Evolutionary conservation across 2,329 filamentous ascomycete species (phyloP), one percentile per base, ranked within the genome.

Genomic region (Aspergillus pseudoglaucus): DNA sequence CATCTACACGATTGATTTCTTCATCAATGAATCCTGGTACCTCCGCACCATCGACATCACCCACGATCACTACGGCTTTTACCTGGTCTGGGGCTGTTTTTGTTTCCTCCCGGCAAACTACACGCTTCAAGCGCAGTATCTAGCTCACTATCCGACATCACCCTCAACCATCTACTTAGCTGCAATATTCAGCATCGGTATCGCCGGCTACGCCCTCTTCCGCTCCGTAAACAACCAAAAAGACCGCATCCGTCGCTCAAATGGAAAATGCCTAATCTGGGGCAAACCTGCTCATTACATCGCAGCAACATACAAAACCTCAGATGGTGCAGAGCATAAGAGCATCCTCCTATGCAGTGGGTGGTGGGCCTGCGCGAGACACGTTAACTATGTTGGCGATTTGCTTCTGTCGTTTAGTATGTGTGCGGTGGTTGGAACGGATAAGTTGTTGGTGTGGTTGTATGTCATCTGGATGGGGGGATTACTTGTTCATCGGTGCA

Each of bases 1-100:
- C 1, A 53, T 75, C 6, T 76, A 77, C 44, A 68, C 75, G 6
- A 52, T 75, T 0, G 74, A 77, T 42, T 76, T 77, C 47, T 77
- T 77, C 44, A 58, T 71, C 42, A 75, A 76, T 6, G 75, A 76
- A 52, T 65, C 69, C 10, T 77, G 74, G 74, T 59, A 76, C 49
- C 59, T 74, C 37, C 61, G 66, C 22, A 73, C 70, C 14, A 69
- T 73, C 18, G 68, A 73, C 44, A 72, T 73, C 39, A 61, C 61
- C 42, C 68, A 73, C 47, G 68, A 73, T 45, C 70, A 73, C 50
- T 70, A 71, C 44, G 68, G 70, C 0, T 72, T 71, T 53, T 70
- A 73, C 50, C 55, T 73, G 3, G 65, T 64, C 22, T 76, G 72
- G 72, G 74, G 74, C 4, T 72, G 66, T 18, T 65, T 71, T 22